Percentiles rank a stretch among this genome's conserved stretches.
Conservation (phyloP, 352 stramenopile genomes). For the Phytophthora brassicae region DNA sequence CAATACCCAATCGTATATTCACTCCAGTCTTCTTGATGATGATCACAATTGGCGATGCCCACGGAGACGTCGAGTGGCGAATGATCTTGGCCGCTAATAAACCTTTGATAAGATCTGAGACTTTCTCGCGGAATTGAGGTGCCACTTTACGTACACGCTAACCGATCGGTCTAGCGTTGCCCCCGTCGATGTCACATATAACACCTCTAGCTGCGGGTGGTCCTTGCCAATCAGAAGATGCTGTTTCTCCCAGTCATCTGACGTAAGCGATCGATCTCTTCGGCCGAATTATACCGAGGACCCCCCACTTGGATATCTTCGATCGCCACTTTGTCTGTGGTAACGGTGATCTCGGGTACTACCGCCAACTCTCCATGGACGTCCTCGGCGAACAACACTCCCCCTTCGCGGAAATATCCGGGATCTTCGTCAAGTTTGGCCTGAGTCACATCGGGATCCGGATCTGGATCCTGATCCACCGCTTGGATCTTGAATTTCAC, state of each 20-base stretch:
- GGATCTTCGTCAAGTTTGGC: too few relatives aligned
- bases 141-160: not conserved
- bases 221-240: not conserved
- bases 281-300: not conserved
- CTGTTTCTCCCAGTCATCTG: not conserved
- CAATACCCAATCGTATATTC: not conserved
- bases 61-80: not conserved
- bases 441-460: too few relatives aligned
- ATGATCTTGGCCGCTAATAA: not conserved
- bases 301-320: not conserved
- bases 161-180: not conserved
- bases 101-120: not conserved
- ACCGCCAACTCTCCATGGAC: not conserved
- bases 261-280: not conserved
- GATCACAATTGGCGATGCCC: slow-evolving; percentile 6
- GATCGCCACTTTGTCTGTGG: not conserved
- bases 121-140: not conserved
- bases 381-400: not conserved
- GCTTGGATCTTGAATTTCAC: too few relatives aligned
- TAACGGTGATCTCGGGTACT: not conserved
- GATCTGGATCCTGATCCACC: too few relatives aligned
- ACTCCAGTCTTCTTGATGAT: not conserved
- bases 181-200: not conserved
- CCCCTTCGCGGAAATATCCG: not conserved
- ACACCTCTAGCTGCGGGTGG: not conserved